Evolutionary conservation across 1,284 basidiomycete species (phyloP), one percentile per base, ranked within the genome.

Genomic region (Erythrobasidium hasegawianum): DNA sequence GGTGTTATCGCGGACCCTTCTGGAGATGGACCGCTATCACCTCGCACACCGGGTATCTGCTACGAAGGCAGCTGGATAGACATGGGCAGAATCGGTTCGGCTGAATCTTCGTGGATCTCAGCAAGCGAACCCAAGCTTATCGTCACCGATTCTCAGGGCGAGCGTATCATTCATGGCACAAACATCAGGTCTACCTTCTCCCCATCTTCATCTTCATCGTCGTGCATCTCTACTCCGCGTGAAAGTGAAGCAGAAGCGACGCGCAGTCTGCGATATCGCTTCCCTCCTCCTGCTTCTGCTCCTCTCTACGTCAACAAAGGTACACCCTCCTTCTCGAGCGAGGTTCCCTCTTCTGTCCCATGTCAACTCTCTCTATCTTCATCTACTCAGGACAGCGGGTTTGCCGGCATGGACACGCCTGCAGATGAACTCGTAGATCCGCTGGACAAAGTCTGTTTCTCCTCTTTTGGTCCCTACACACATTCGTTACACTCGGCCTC

Each of bases 231-330:
- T 33, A 33, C 33, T 33, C 33, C 33, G 4, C 33, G 33, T 33
- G 33, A 33, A 33, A 33, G 33, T 5, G 33, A 33, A 33, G 33
- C 5, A 33, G 33, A 33, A 33, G 33, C 33, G 4, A 33, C 33
- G 4, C 33, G 33, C 33, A 33, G 33, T 33, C 33, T 33, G 33
- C 33, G 33, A 33, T 33, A 33, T 33, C 33, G 33, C 5, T 33
- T 33, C 33, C 58, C 58, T 29, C 41, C 58, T n/a, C 52, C 52
- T n/a, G 20, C 52, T 54, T 29, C 45, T 47, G 45, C 45, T 47
- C 45, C 45, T 4, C 45, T 24, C n/a, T 24, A 18, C 45, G 45
- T 47, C 45, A 24, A 47, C 14, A 47, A 4, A 47, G 45, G 22
- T 4, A 7, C 52, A 5, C n/a, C 7, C 52, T 54, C 52, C 24